Conservation (phyloP, 805 yeast genomes). For the Ogataea ramenticola region DNA sequence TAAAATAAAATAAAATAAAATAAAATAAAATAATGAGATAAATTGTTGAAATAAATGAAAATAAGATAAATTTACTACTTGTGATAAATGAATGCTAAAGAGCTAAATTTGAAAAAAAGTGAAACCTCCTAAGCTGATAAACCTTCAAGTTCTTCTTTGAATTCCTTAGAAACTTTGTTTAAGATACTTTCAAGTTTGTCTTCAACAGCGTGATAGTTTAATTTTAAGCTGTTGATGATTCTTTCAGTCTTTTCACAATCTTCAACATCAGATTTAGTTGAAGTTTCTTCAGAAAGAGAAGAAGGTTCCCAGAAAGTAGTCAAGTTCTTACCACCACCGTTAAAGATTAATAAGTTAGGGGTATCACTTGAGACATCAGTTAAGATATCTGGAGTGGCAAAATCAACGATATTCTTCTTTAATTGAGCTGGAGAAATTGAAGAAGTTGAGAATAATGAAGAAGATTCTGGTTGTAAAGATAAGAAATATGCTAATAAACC, state of each 20-base stretch:
- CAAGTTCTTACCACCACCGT: slow-evolving; percentile 74
- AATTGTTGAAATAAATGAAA: too few relatives aligned
- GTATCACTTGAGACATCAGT: slow-evolving; percentile 64
- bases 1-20: background rate
- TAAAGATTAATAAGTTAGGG: slow-evolving; percentile 70
- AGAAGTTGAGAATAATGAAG: slow-evolving; percentile 55
- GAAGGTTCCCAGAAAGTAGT: slow-evolving; percentile 49
- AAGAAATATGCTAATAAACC: slow-evolving; percentile 87
- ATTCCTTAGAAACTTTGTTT: slow-evolving; percentile 13
- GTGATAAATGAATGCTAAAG: background rate
- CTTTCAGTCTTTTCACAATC: slow-evolving; percentile 15
- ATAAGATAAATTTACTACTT: background rate
- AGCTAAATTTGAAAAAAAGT: background rate
- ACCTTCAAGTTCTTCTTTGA: background rate
- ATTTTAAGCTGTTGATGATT: slow-evolving; percentile 13
- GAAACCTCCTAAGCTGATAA: background rate
- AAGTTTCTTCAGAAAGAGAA: background rate
- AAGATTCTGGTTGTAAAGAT: slow-evolving; percentile 73
- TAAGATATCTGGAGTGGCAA: slow-evolving; percentile 54
- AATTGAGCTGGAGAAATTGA: slow-evolving; percentile 63
- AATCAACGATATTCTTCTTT: slow-evolving; percentile 68
- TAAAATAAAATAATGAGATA: background rate
- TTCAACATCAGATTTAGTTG: slow-evolving; percentile 2
- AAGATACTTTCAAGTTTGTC: slow-evolving; percentile 14
- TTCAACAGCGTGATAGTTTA: slow-evolving; percentile 13